Evolutionary conservation across 176 grass and related monocot species (phyloP), one percentile per base, ranked within the genome.

Genomic region (Rhynchospora pubera): DNA sequence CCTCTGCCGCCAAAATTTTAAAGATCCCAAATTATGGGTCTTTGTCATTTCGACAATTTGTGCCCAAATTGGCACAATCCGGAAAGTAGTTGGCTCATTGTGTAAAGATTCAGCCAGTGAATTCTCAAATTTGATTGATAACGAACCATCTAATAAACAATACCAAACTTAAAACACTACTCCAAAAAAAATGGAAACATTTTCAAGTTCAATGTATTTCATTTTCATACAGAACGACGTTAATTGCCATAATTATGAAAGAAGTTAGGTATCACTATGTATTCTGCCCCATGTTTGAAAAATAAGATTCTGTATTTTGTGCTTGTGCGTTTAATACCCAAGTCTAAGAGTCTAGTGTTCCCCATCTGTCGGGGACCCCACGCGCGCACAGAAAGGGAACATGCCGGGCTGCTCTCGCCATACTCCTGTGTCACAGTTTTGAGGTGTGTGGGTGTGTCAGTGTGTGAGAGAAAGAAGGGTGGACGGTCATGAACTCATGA

Each of bases 401-500:
- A 79, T 44, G 77, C 77, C 14, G 58, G 58, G 79, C 21, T 64
- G 58, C 56, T 42, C 77, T 79, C 57, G 28, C 79, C 79, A 81
- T 81, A 81, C 56, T 64, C 39, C 46, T 64, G 79, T 81, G 79
- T 81, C 42, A 64, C 39, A 15, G 1, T 52, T 52, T 6, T 9
- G 11, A 23, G 19, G 21, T 50, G 44, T 12, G 42, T 79, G 30
- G 32, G 52, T 60, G 56, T 44, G 15, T 21, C 18, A 26, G 47
- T 30, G 23, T 58, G 48, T 42, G 50, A 65, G 19, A 65, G 22
- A 23, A 13, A 7, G 68, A 73, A 9, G 9, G 18, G 46, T 73
- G 68, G 2, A 48, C 11, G 46, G n/a, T n/a, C n/a, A n/a, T 28
- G 26, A 1, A 28, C 26, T 77, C 19, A 32, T 12, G 43, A 23